These are phyloP conservation scores for Cladosporium sp. DNA, from an alignment of 2,329 filamentous ascomycete genomes.

Conservation along the genomic window DNA sequence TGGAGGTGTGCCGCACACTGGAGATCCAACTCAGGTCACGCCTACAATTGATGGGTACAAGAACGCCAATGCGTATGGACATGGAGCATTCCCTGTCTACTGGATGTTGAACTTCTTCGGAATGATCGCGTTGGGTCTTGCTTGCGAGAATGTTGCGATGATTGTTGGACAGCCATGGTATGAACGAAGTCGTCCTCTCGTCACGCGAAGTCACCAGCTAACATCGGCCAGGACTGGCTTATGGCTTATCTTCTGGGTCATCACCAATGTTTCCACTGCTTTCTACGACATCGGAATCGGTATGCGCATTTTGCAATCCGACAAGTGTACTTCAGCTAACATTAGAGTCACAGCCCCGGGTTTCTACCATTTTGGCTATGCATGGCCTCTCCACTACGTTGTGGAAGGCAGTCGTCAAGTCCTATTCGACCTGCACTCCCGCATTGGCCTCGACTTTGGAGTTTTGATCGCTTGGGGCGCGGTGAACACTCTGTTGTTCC, in stretches of 20 bases:
- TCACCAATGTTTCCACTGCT: slow-evolving; percentile 58
- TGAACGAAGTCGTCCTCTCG: slow-evolving; percentile 22
- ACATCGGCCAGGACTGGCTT: slow-evolving; percentile 26
- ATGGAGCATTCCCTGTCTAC: slow-evolving; percentile 57
- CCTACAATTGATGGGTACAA: slow-evolving; percentile 21
- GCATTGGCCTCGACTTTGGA: slow-evolving; percentile 58
- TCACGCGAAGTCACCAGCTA: slow-evolving; percentile 31
- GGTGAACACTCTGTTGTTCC: slow-evolving; percentile 52
- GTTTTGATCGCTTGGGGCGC: slow-evolving; percentile 56
- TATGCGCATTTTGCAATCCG: background rate
- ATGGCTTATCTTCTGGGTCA: slow-evolving; percentile 66
- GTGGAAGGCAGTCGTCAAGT: slow-evolving; percentile 58
- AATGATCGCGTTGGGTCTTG: slow-evolving; percentile 60
- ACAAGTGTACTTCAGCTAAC: background rate
- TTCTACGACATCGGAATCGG: slow-evolving; percentile 47
- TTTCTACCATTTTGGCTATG: slow-evolving; percentile 61
- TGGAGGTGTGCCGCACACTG: slow-evolving; percentile 39
- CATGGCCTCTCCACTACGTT: slow-evolving; percentile 60
- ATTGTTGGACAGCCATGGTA: slow-evolving; percentile 58
- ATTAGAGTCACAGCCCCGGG: slow-evolving; percentile 52
- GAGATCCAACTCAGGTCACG: slow-evolving; percentile 39
- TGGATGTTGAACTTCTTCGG: slow-evolving; percentile 50
- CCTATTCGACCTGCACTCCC: slow-evolving; percentile 55
- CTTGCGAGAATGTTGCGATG: slow-evolving; percentile 63
- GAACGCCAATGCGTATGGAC: slow-evolving; percentile 54